Evolutionary conservation across 2,329 filamentous ascomycete genomes (phyloP), one percentile per base, ranked within the genome.

Genomic region (Neofusicoccum laricinum): DNA sequence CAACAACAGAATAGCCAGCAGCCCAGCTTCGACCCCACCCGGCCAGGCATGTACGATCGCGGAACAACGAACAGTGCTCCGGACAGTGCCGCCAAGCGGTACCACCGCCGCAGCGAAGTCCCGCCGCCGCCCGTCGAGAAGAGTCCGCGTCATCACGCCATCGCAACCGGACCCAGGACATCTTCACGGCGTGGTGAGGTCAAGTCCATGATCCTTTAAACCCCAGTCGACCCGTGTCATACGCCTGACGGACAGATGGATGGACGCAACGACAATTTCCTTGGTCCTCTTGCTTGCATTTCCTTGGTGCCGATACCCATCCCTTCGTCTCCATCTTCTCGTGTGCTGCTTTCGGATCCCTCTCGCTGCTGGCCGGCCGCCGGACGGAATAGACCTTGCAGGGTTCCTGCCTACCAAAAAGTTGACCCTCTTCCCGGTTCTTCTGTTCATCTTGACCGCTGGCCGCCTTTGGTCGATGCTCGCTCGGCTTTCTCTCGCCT

Each of bases 181-280:
- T 30, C 57, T 40, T 45, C 61, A 6, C 57, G 62, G 59, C 66
- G 76, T 41, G 74, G 77, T 66, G 75, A 78, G 70, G 75, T 78
- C 73, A 73, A 75, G 71, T 77, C 75, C 67, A 78, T 78, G 76
- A 77, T 78, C 67, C 77, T 76, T 68, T 77, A 75, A 64, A 4
- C 5, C 5, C 6, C 19, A 3, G 40, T 36, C 38, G 25, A 10
- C 15, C 41, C 25, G n/a, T 46, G 25, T 6, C 40, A n/a, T 30
- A 32, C 41, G 38, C 25, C 40, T 36, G 41, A 12, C 55, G 21
- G 41, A 34, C 19, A 46, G 41, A 59, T 46, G 40, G 55, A 59
- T 21, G 55, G 55, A 59, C 41, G 55, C 55, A 46, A 38, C 55
- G 55, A 15, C 41, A 43, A 59, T 59, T 59, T 59, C 55, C 30